Evolutionary conservation across 169 alveolate species (phyloP).

Genomic region (Besnoitia besnoiti): DNA sequence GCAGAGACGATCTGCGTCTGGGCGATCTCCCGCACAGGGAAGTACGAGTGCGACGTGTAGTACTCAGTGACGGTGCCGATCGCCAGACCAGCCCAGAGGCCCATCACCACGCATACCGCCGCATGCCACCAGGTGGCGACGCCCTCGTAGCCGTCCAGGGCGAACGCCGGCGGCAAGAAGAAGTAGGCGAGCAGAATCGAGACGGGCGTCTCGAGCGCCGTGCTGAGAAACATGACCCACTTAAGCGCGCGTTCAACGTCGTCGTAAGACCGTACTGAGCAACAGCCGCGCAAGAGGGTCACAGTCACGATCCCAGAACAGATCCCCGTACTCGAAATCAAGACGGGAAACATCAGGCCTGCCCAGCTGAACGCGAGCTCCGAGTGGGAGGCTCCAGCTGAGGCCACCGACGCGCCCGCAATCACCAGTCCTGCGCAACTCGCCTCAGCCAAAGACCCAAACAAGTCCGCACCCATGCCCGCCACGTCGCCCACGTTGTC

Average conservation of each 20-base stretch:
- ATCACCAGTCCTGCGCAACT: constrained; percentile 92
- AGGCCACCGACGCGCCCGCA: constrained; percentile 80
- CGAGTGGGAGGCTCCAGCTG: constrained; percentile 89
- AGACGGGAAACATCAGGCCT: constrained; percentile 75
- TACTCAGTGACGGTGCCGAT: constrained; percentile 86
- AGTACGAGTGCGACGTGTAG: constrained; percentile 86
- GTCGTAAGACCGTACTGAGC: constrained; percentile 73
- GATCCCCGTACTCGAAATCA: constrained; percentile 85
- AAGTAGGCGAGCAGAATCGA: constrained; percentile 72
- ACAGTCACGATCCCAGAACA: constrained; percentile 81
- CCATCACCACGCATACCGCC: constrained; percentile 78
- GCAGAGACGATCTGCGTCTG: constrained; percentile 85
- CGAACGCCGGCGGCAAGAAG: constrained; percentile 73
- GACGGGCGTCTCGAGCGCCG: constrained; percentile 85
- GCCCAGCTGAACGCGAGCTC: neutral
- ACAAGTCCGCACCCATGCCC: constrained; percentile 95
- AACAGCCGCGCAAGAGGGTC: constrained; percentile 76
- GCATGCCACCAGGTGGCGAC: constrained; percentile 77
- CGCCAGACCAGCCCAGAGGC: constrained; percentile 85
- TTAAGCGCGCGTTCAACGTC: constrained; percentile 83
- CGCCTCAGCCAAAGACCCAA: constrained; percentile 92
- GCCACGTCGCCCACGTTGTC: constrained; percentile 94
- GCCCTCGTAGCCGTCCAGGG: constrained; percentile 69
- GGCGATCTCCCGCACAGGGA: constrained; percentile 88
- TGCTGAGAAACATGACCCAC: constrained; percentile 84